Base-by-base conservation (phyloP, 805 yeast species). In the Pichia sporocuriosa region DNA sequence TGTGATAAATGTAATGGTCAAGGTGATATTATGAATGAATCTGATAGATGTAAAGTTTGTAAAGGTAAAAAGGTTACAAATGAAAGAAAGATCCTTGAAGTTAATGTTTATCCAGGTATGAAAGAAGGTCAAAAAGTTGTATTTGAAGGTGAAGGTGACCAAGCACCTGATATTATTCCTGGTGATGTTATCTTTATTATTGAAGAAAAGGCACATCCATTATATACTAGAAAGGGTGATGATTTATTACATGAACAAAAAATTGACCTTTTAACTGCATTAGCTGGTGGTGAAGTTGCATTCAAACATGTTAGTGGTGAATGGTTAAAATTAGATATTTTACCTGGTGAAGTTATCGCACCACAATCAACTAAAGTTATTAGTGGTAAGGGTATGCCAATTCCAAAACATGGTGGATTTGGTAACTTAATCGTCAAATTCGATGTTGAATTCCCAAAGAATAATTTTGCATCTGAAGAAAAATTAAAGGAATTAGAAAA, bases 301-400 rank as follows among this genome's bases (percentile, higher is more conserved):
- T 70, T 93, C 61, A 75, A 88, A 70, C 97, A 90, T 60, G 79
- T 93, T 44, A 84, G 87, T 53, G 96, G 96, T 51, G 96, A 88
- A 56, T 87, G 79, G 75, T 69, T 90, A 58, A 86, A 88, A 72
- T 77, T 88, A 45, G 70, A 75, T 29, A 78, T 89, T 48, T 68
- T 83, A 39, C 93, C 97, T 42, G 97, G 97, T 62, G 96, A 90
- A 68, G 88, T 90, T 47, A 83, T 93, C 49, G 57, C 88, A 25
- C 97, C 97, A 39, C 95, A 85, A 50, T 62, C 70, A 32, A 69
- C 80, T 55, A 89, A 87, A 68, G 87, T 87, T 42, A 69, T 93
- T 49, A 87, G 83, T 54, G 86, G 81, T 56, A 89, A 90, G 67
- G 99, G 99, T 79, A 93, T 93, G 98, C 99, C 98, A 52, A 70